Conservation (phyloP, 331 rosid species). For the Cydonia oblonga region DNA sequence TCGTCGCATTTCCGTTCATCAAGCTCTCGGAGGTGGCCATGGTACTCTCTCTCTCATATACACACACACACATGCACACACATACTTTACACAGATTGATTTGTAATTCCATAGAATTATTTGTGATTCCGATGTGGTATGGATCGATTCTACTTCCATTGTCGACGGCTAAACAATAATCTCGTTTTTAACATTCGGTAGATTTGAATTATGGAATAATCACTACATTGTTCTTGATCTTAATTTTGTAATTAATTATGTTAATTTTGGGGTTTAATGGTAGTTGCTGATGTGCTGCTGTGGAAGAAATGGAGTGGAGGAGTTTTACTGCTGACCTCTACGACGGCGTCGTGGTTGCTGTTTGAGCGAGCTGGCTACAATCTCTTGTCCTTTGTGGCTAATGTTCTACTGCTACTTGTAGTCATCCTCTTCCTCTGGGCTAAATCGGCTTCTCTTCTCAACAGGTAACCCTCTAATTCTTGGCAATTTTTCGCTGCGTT, state of each 20-base stretch:
- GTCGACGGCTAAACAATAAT: neutral
- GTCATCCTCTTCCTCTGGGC: constrained; percentile 85
- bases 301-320: constrained; percentile 86
- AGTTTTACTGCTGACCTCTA: constrained; percentile 37
- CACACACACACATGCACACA: neutral
- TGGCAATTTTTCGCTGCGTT: neutral
- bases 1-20: constrained; percentile 56
- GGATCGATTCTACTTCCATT: neutral
- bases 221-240: neutral
- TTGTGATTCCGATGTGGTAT: neutral
- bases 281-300: constrained; percentile 78
- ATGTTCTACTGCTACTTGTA: constrained; percentile 78
- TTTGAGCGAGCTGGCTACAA: constrained; percentile 89
- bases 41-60: constrained; percentile 47
- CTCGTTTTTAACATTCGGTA: neutral
- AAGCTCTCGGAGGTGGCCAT: constrained; percentile 64
- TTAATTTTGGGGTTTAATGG: neutral
- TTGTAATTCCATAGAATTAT: neutral
- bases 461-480: constrained; percentile 39
- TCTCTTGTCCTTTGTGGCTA: constrained; percentile 67
- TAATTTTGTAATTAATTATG: neutral
- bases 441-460: constrained; percentile 89
- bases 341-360: constrained; percentile 64
- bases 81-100: neutral
- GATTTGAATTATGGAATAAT: neutral